Base-by-base conservation (phyloP, 352 stramenopile genomes). In the Pythium sp. region DNA sequence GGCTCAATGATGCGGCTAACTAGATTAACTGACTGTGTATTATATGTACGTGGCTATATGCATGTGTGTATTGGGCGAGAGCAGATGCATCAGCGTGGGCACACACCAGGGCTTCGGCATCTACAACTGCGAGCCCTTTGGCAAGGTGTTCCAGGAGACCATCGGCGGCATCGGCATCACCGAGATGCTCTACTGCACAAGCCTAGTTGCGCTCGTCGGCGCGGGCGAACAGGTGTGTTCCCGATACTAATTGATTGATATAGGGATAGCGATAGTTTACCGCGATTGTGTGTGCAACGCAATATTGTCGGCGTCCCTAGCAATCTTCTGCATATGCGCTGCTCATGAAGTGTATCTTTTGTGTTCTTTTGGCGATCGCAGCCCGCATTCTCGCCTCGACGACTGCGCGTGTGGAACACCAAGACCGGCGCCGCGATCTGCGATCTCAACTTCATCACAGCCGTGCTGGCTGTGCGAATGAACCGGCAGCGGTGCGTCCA, bases 101-200 rank as follows among this genome's bases (percentile, higher is more conserved):
- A 96, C 92, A 41, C 84, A 86, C 28, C 78, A 82, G 62, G 91
- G 92, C 64, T 97, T 97, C 59, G 74, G 77, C 55, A 94, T 98
- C 64, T 98, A 97, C 87, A 97, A 95, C 63, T 97, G 90, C 72
- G 86, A 97, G 77, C 92, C 92, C 0, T 98, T 98, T 66, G 87
- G 86, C 11, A 93, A 94, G 67, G 90, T 82, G 62, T 97, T 98
- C 69, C 78, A 95, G 57, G 86, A 95, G 69, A 73, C 80, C 3
- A 92, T 96, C 30, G 92, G 92, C 24, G 92, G 92, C 43, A 95
- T 98, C 18, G 87, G 87, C 26, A 89, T 97, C 65, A 89, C 90
- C 9, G 91, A 98, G 69, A 98, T 98, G 92, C 83, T 98, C 55
- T 98, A 97, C 71, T 97, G 89, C 70, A 97, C 92, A 38, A 97